Percentiles rank a stretch among this genome's conserved stretches.
Conservation (phyloP, 768 basidiomycete species). For the Boletus sp. region DNA sequence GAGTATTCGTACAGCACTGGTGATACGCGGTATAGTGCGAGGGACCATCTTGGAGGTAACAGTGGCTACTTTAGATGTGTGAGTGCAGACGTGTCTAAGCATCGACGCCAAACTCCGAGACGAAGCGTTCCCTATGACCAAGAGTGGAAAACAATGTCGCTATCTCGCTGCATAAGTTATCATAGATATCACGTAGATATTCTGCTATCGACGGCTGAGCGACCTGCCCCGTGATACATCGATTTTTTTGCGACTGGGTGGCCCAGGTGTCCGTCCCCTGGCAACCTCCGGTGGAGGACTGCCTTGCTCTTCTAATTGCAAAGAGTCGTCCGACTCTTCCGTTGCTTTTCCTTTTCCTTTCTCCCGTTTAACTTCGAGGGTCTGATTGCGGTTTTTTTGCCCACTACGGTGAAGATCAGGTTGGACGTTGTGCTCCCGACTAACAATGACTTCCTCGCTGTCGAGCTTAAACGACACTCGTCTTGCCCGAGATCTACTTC, state of each 20-base stretch:
- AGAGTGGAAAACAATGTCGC: slow-evolving; percentile 1
- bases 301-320: slow-evolving; percentile 15
- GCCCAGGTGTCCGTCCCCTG: slow-evolving; percentile 30
- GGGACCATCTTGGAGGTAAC: slow-evolving; percentile 15
- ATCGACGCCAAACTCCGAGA: slow-evolving; percentile 4
- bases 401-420: slow-evolving; percentile 3
- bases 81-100: slow-evolving; percentile 5
- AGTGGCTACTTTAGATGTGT: slow-evolving; percentile 1
- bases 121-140: neutral
- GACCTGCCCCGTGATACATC: slow-evolving; percentile 21
- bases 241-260: slow-evolving; percentile 16
- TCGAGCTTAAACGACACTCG: slow-evolving; percentile 56
- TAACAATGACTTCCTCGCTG: slow-evolving; percentile 17
- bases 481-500: slow-evolving; percentile 55
- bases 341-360: slow-evolving; percentile 16
- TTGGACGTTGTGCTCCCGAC: slow-evolving; percentile 7
- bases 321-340: neutral
- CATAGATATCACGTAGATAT: slow-evolving; percentile 5
- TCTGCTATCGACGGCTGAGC: slow-evolving; percentile 21
- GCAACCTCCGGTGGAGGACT: slow-evolving; percentile 6
- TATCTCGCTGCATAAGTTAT: slow-evolving; percentile 9
- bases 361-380: slow-evolving; percentile 13
- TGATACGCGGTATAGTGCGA: slow-evolving; percentile 19
- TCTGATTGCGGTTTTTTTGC: slow-evolving; percentile 6
- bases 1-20: slow-evolving; percentile 17